Percentiles rank a stretch among this genome's conserved stretches.
These are phyloP conservation scores for Anisodus acutangulus DNA, from an alignment of 257 asterid species.

Conservation along the genomic window DNA sequence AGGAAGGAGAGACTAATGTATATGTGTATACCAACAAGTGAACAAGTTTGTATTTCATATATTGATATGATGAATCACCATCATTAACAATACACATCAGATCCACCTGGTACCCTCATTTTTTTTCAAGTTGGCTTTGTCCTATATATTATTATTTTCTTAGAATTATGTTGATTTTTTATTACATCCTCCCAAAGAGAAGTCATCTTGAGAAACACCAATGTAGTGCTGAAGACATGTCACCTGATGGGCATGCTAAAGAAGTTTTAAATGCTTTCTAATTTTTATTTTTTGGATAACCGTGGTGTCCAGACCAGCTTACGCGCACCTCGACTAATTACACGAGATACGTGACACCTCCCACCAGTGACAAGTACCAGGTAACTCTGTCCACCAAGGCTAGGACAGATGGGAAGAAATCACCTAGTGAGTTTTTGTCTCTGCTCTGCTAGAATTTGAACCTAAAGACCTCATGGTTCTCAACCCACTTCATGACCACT, in stretches of 20 bases:
- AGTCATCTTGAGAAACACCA: slow-evolving; percentile 9
- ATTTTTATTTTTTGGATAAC: too few species aligned
- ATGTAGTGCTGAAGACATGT: neutral
- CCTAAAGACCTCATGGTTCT: too few species aligned
- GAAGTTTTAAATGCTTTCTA: neutral
- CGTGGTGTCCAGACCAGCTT: too few species aligned
- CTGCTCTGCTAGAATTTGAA: too few species aligned
- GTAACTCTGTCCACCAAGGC: too few species aligned
- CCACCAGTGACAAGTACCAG: too few species aligned
- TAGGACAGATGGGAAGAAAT: too few species aligned
- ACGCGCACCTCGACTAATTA: too few species aligned
- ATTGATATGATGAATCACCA: neutral
- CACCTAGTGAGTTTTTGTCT: too few species aligned
- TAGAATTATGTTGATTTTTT: neutral
- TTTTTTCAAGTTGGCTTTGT: neutral
- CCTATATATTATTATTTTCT: neutral
- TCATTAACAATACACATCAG: neutral
- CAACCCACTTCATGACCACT: too few species aligned
- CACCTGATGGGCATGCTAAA: neutral
- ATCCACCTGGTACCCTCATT: slow-evolving; percentile 20
- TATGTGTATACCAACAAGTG: neutral
- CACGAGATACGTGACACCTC: too few species aligned
- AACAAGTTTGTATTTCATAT: slow-evolving; percentile 7
- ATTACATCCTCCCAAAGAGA: neutral
- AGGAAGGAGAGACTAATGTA: too few species aligned